Evolutionary conservation across 495 filamentous ascomycete species (phyloP).

Genomic region (Aspergillus haitiensis): DNA sequence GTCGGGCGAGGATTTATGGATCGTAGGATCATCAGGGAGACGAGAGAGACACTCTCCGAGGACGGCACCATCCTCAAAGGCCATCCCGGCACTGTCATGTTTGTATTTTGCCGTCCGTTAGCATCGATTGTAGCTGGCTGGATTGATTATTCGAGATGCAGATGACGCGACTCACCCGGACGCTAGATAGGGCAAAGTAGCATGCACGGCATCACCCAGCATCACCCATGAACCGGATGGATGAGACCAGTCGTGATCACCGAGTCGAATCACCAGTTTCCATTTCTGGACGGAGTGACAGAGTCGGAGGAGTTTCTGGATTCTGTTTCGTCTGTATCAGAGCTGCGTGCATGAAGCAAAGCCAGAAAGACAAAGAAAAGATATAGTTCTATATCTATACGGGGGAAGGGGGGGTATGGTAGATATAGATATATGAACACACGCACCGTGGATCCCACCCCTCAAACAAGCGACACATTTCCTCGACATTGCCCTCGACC

Average conservation of each 20-base stretch:
- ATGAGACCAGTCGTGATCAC: slow-evolving; percentile 56
- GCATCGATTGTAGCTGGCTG: no score
- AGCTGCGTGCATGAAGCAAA: background rate
- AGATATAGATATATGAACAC: slow-evolving; percentile 26
- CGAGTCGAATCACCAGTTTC: slow-evolving; percentile 60
- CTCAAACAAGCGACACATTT: slow-evolving; percentile 64
- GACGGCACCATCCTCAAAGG: slow-evolving; percentile 53
- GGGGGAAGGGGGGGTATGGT: background rate
- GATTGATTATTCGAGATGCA: no score
- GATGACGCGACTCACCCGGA: no score
- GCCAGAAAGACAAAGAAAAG: background rate
- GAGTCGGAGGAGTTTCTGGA: slow-evolving; percentile 38
- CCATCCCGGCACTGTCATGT: slow-evolving; percentile 42
- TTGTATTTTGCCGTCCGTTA: background rate
- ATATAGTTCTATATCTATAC: no score
- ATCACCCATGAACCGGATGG: slow-evolving; percentile 55
- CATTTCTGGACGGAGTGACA: slow-evolving; percentile 62
- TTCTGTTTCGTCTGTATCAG: slow-evolving; percentile 16
- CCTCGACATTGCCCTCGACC: slow-evolving; percentile 58
- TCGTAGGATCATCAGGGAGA: slow-evolving; percentile 28
- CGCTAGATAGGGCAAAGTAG: slow-evolving; percentile 61
- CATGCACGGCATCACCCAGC: slow-evolving; percentile 64
- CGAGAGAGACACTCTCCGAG: slow-evolving; percentile 49
- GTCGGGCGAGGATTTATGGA: slow-evolving; percentile 28
- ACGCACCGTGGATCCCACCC: slow-evolving; percentile 58